These are phyloP conservation scores for Uromyces viciae-fabae DNA, from an alignment of 1,284 basidiomycete genomes.

Conservation along the genomic window DNA sequence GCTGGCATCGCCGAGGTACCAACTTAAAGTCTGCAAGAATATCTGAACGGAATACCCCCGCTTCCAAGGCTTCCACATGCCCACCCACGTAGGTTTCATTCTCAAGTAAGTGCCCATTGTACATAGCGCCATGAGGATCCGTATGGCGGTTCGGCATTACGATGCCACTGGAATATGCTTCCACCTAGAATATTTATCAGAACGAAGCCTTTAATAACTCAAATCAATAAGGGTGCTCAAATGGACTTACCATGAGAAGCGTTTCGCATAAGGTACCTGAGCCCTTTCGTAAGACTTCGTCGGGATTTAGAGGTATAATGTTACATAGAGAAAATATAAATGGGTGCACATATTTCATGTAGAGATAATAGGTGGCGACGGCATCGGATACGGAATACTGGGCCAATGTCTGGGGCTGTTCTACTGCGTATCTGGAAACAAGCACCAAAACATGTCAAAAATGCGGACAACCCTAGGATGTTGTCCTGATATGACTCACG, in stretches of 20 bases:
- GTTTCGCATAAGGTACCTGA: slow-evolving; percentile 96
- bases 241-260: slow-evolving; percentile 77
- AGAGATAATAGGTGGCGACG: slow-evolving; percentile 97
- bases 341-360: slow-evolving; percentile 99
- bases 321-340: slow-evolving; percentile 99
- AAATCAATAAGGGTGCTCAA: not conserved
- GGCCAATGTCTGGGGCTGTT: slow-evolving; percentile 89
- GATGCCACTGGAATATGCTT: slow-evolving; percentile 84
- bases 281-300: slow-evolving; percentile 94
- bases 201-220: not conserved
- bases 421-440: slow-evolving; percentile 75
- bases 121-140: slow-evolving; percentile 85
- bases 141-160: slow-evolving; percentile 99
- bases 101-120: slow-evolving; percentile 89
- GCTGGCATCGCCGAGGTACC: slow-evolving; percentile 77
- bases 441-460: not conserved
- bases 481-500: slow-evolving; percentile 61
- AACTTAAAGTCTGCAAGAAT: slow-evolving; percentile 95
- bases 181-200: slow-evolving; percentile 65
- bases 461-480: slow-evolving; percentile 10
- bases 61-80: slow-evolving; percentile 96
- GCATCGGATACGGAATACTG: slow-evolving; percentile 99
- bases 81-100: slow-evolving; percentile 99
- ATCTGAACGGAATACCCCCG: slow-evolving; percentile 95
- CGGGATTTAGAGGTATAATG: slow-evolving; percentile 95